phyloP scores from a whole-genome alignment of 2,329 filamentous ascomycete genomes.

The Hypocreales sp. region DNA sequence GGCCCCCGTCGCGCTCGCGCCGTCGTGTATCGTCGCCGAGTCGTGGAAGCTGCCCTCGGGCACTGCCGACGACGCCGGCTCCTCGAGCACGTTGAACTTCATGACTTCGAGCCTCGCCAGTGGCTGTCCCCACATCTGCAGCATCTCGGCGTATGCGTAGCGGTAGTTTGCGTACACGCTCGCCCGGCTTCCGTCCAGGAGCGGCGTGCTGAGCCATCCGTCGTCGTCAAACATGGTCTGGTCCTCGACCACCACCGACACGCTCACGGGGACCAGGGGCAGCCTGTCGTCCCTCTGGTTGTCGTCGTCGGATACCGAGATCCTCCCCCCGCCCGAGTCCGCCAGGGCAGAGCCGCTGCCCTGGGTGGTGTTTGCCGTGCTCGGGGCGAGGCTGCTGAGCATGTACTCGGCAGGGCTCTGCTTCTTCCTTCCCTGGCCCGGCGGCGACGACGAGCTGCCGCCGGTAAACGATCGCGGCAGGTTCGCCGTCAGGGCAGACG shows the following conservation, averaged over 20 bases:
- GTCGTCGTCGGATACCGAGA: conserved; percentile 40
- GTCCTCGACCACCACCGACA: conserved; percentile 41
- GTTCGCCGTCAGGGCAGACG: conserved; percentile 38
- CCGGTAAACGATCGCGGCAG: conserved; percentile 31
- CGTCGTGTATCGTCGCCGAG: conserved; percentile 22
- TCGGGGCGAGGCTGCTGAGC: conserved; percentile 35
- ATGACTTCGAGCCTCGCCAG: conserved; percentile 49
- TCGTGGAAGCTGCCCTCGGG: conserved; percentile 18
- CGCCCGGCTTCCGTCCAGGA: conserved; percentile 36
- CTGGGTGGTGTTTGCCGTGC: conserved; percentile 31
- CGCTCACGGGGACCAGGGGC: conserved; percentile 32
- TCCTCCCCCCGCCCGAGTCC: conserved; percentile 31
- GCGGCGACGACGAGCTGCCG: conserved; percentile 26
- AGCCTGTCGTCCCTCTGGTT: conserved; percentile 27
- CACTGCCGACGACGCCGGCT: conserved; percentile 18
- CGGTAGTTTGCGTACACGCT: conserved; percentile 43
- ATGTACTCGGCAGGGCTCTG: conserved; percentile 48
- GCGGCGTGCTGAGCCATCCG: conserved; percentile 43
- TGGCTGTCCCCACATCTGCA: conserved; percentile 50
- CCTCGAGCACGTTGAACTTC: conserved; percentile 50
- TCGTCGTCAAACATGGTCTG: conserved; percentile 54
- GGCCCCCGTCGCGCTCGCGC: conserved; percentile 15
- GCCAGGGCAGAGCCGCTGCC: conserved; percentile 27
- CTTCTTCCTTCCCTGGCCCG: conserved; percentile 30
- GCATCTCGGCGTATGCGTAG: conserved; percentile 50